Evolutionary conservation across 2,329 filamentous ascomycete species (phyloP), one percentile per base, ranked within the genome.

Genomic region (Endothia cerciana): DNA sequence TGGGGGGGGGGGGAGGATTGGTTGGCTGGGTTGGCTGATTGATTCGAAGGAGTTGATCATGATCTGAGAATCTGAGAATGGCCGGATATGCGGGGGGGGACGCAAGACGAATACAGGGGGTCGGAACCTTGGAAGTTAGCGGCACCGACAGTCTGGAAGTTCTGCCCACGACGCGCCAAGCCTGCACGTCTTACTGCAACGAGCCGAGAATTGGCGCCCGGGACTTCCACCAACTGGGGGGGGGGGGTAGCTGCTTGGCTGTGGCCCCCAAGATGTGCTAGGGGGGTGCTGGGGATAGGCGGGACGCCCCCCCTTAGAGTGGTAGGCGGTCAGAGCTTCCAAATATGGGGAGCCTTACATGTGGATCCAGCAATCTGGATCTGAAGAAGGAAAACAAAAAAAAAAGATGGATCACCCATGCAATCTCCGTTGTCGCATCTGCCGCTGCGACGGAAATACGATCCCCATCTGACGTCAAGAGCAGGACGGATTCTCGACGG

Each of bases 111-210:
- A n/a, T n/a, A 49, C 45, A 49, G 45, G 45, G 45, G 7, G 10
- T 4, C n/a, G 25, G 47, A 51, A 51, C 25, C 25, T 51, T 22
- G 47, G 28, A 28, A 4, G 47, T 51, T 51, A 30, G 47, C 22
- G 47, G 25, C 47, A 30, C 47, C 47, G 47, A 51, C 47, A 51
- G 47, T 51, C 47, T 30, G 47, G 47, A 51, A 13, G 47, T 30
- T 28, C 25, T 51, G 47, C 28, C 22, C 22, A 28, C 47, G 22
- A 22, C 15, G 22, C 11, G 47, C 47, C 47, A 28, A 51, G 47
- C 22, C 45, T 49, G 45, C 13, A 49, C 22, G 45, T 25, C n/a
- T 47, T 28, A 25, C 45, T 28, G 45, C 22, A 49, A 25, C 47
- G 28, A 30, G 47, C 47, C 47, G 47, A 28, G 11, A 13, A 47